Base-by-base conservation (phyloP, 352 stramenopile species). In the Albugo laibachii region DNA sequence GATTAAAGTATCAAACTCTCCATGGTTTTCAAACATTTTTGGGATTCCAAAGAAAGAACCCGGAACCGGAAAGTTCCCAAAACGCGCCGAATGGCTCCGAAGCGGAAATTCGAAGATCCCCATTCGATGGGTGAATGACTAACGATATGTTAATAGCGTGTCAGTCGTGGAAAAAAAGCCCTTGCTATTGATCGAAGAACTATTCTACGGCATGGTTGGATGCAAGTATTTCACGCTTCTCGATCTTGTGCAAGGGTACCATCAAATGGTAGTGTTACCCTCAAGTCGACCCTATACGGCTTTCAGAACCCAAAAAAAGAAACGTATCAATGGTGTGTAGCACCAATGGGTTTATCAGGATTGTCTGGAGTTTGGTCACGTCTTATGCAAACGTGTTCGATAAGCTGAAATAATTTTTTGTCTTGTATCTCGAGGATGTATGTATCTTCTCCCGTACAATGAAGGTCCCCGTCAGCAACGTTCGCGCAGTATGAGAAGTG, bases 271-370 rank as follows among this genome's bases (percentile, higher is more conserved):
- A 14, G 13, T 52, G 3, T 14, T 14, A 16, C 10, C 20, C 3
- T 13, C n/a, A 24, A 5, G 20, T 13, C 47, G 47, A 35, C 47
- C 14, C 20, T 52, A 48, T 31, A 52, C 47, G 15, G 47, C 47
- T 21, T 52, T 52, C 31, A 38, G 24, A 37, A 36, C 47, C 5
- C n/a, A n/a, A 24, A n/a, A 31, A n/a, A n/a, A 14, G 31, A 45
- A 21, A 15, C 37, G 27, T 44, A 52, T 27, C 47, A 52, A 27
- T 52, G 47, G 47, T 46, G 27, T 16, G 47, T 52, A 14, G 58
- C 58, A n/a, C 60, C 58, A 12, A 66, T 75, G 56, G 54, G 61
- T 18, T 20, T 75, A 12, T 38, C 47, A n/a, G 47, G 47, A 16
- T 45, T 52, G 21, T 34, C 47, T 13, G 36, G 47, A 21, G 46